Conservation (phyloP, 2,329 filamentous ascomycete genomes). For the Penicillium expansum region DNA sequence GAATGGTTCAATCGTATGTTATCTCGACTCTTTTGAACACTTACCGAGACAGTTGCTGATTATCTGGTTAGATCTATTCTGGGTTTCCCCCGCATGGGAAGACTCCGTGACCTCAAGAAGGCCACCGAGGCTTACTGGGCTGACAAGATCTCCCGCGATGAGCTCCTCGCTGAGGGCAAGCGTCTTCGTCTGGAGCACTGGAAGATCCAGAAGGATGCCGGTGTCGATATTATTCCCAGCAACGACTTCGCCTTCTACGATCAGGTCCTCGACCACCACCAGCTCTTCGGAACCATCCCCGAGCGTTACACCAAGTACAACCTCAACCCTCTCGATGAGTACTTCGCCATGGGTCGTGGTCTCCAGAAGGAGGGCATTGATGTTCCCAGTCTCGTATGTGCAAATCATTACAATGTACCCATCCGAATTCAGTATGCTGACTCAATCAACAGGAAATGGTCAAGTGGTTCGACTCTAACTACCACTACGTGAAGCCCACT, state of each 20-base stretch:
- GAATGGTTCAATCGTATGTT: conserved; percentile 61
- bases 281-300: conserved; percentile 67
- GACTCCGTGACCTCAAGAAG: conserved; percentile 99
- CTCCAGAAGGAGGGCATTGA: conserved; percentile 82
- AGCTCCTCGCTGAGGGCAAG: conserved; percentile 93
- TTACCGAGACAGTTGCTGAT: not conserved
- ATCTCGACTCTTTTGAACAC: not conserved
- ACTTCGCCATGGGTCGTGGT: conserved; percentile 99
- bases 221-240: conserved; percentile 96
- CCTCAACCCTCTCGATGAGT: conserved; percentile 86
- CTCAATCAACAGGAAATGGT: conserved; percentile 77
- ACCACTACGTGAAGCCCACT: conserved; percentile 99
- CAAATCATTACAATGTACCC: not conserved
- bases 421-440: not conserved
- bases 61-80: conserved; percentile 64
- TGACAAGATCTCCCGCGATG: conserved; percentile 87
- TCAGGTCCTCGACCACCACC: conserved; percentile 23
- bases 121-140: conserved; percentile 98
- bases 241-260: conserved; percentile 97
- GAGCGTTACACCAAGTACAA: conserved; percentile 90
- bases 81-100: conserved; percentile 99
- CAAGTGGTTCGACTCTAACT: conserved; percentile 99
- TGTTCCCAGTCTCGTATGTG: conserved; percentile 72
- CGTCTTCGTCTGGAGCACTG: conserved; percentile 94
- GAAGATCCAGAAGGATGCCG: conserved; percentile 99